Percentiles rank a stretch among this genome's conserved stretches.
Evolutionary conservation across 345 rosid species (phyloP).

Genomic region (Eucalyptus pauciflora): DNA sequence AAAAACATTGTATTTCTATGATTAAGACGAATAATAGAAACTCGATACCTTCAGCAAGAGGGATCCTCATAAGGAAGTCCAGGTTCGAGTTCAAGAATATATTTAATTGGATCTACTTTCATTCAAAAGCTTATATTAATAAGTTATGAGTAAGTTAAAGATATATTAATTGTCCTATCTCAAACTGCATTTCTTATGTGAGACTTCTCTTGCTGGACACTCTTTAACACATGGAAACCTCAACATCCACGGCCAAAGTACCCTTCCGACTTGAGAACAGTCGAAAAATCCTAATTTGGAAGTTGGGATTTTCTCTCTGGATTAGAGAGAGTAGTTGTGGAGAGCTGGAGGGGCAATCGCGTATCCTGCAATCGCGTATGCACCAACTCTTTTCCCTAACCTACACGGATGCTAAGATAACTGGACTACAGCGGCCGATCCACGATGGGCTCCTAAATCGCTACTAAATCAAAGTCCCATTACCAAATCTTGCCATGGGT

Average conservation of each 20-base stretch:
- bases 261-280: not conserved
- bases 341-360: not conserved
- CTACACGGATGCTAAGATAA: not conserved
- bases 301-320: not conserved
- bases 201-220: not conserved
- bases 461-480: not conserved
- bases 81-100: not conserved
- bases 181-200: not conserved
- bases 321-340: not conserved
- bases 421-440: not conserved
- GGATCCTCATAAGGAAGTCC: fast-evolving
- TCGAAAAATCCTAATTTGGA: not conserved
- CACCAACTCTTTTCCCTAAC: not conserved
- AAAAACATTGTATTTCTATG: not conserved
- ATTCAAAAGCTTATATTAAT: not conserved
- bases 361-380: not conserved
- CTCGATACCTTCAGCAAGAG: fast-evolving
- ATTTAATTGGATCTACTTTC: fast-evolving
- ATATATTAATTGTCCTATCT: not conserved
- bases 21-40: not conserved
- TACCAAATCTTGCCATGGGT: not conserved
- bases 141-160: not conserved
- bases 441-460: not conserved
- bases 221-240: not conserved
- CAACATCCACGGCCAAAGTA: not conserved